These are phyloP conservation scores for Gnetum montanum DNA, from an alignment of 75 land plant species.

Conservation along the genomic window DNA sequence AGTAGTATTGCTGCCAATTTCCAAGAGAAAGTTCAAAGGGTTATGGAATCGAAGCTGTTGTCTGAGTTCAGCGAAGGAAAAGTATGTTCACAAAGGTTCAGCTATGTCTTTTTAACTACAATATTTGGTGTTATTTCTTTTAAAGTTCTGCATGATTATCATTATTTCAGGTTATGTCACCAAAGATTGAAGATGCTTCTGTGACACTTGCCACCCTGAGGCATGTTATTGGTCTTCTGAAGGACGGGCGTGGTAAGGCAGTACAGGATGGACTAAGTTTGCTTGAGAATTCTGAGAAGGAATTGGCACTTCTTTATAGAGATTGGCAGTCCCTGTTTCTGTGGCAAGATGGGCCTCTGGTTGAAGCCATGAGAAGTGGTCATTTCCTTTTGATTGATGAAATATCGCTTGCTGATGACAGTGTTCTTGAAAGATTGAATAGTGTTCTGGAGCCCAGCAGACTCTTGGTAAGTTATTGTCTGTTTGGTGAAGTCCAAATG, in stretches of 20 bases:
- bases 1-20: slow-evolving; percentile 34
- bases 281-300: slow-evolving; percentile 23
- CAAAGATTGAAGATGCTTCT: slow-evolving; percentile 56
- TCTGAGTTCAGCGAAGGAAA: slow-evolving; percentile 5
- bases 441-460: slow-evolving; percentile 94
- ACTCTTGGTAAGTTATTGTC: slow-evolving; percentile 47
- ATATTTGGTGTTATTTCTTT: too few relatives aligned
- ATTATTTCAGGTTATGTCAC: slow-evolving; percentile 34
- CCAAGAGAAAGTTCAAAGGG: slow-evolving; percentile 16
- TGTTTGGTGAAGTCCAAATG: too few relatives aligned
- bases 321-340: slow-evolving; percentile 80
- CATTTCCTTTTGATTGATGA: slow-evolving; percentile 88
- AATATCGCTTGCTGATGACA: slow-evolving; percentile 96
- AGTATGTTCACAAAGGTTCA: too few relatives aligned
- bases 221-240: slow-evolving; percentile 12
- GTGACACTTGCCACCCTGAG: slow-evolving; percentile 21
- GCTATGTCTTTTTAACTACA: too few relatives aligned
- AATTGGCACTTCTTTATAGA: slow-evolving; percentile 35
- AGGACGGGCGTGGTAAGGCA: slow-evolving; percentile 12
- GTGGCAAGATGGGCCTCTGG: slow-evolving; percentile 99
- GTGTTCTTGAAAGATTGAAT: slow-evolving; percentile 92
- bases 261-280: slow-evolving; percentile 25
- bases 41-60: slow-evolving; percentile 19
- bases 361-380: slow-evolving; percentile 89
- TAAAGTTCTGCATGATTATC: too few relatives aligned